phyloP scores from a whole-genome alignment of 352 stramenopile genomes.

The Blastocystis sp. region DNA sequence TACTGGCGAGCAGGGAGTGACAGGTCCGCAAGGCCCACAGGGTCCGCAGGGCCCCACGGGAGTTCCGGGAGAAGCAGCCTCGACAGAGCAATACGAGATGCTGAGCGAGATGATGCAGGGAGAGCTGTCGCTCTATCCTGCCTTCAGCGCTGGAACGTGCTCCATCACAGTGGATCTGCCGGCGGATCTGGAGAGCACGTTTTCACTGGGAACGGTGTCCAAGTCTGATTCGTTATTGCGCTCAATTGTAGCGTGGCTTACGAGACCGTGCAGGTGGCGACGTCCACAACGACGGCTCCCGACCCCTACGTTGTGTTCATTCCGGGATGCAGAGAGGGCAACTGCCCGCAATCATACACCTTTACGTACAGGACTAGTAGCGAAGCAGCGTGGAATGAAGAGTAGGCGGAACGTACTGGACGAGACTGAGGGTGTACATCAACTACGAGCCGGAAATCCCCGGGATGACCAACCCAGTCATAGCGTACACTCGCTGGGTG shows the following conservation, averaged over 20 bases:
- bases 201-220: conserved; percentile 15
- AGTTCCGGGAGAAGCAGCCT: conserved; percentile 11
- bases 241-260: not conserved
- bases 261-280: not conserved
- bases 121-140: not conserved
- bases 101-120: conserved; percentile 16
- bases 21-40: not conserved
- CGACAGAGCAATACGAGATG: not conserved
- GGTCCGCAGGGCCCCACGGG: conserved; percentile 31
- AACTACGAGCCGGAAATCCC: conserved; percentile 12
- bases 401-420: conserved; percentile 36
- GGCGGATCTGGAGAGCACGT: not conserved
- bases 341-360: conserved; percentile 33
- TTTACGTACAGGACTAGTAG: not conserved
- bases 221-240: not conserved
- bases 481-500: conserved; percentile 40
- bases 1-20: conserved; percentile 34
- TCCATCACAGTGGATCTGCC: conserved; percentile 9
- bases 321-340: conserved; percentile 5
- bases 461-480: not conserved
- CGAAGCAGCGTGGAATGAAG: not conserved
- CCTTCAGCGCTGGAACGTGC: not conserved
- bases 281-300: not conserved
- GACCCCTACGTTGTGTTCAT: not conserved
- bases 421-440: conserved; percentile 15